A percentile compares a stretch with the other conserved stretches of the same genome.
Conservation (phyloP, 257 asterid genomes). For the Penstemon davidsonii region DNA sequence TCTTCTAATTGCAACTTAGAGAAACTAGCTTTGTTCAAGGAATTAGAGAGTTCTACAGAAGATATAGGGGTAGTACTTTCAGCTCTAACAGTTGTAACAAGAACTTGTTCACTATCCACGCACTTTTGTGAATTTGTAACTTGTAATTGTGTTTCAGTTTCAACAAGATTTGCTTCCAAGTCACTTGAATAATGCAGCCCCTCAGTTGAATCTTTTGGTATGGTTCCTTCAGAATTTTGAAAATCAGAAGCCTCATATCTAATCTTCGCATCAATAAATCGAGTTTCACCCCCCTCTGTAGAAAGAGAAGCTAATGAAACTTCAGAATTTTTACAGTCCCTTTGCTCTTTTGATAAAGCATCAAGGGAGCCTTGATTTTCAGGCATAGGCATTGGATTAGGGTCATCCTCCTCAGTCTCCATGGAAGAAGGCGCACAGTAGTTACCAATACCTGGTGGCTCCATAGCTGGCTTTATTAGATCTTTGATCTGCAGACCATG, state of each 20-base stretch:
- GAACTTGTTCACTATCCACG: conserved; percentile 27
- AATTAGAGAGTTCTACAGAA: conserved; percentile 32
- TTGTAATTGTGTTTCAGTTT: conserved; percentile 36
- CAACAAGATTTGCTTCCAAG: conserved; percentile 32
- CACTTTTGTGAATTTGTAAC: conserved; percentile 30
- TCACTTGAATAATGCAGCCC: conserved; percentile 29
- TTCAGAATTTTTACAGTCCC: conserved; percentile 14
- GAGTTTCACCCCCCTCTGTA: conserved; percentile 28
- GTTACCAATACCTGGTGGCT: conserved; percentile 31
- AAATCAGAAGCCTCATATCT: conserved; percentile 28
- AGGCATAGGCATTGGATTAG: conserved; percentile 30
- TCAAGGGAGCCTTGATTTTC: conserved; percentile 17
- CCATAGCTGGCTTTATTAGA: conserved; percentile 33
- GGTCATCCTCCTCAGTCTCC: conserved; percentile 39
- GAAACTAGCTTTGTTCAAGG: conserved; percentile 26
- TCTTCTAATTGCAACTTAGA: conserved; percentile 30
- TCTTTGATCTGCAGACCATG: conserved; percentile 69
- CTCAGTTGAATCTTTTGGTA: conserved; percentile 26
- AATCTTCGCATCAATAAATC: conserved; percentile 22
- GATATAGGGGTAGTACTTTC: conserved; percentile 5
- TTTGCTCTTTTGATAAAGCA: conserved; percentile 26
- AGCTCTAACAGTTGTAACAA: conserved; percentile 12
- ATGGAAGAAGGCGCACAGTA: conserved; percentile 20
- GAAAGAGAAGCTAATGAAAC: conserved; percentile 23
- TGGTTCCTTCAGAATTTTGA: conserved; percentile 31